phyloP scores from a whole-genome alignment of 495 filamentous ascomycete genomes.

The Bryoglossum gracile region DNA sequence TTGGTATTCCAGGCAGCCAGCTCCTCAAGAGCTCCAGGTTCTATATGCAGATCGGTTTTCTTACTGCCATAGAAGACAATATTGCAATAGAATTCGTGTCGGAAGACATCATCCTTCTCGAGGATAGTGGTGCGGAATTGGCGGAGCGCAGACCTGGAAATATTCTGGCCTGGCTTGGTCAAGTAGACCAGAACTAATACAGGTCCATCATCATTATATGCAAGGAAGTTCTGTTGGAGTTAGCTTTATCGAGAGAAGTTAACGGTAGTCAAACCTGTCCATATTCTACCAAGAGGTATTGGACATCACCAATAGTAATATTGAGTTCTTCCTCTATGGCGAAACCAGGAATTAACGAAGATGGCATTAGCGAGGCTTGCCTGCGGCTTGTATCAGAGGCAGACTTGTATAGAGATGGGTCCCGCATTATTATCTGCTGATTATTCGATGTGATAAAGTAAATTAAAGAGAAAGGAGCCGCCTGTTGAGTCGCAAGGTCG shows the following conservation, averaged over 20 bases:
- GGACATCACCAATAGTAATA: slow-evolving; percentile 8
- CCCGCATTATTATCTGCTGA: no score
- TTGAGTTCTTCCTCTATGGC: slow-evolving; percentile 7
- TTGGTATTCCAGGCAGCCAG: slow-evolving; percentile 2
- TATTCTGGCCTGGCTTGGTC: slow-evolving; percentile 3
- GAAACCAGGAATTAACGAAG: no score
- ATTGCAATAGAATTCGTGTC: slow-evolving; percentile 1
- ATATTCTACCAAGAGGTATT: slow-evolving; percentile 2
- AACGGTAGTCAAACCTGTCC: background rate
- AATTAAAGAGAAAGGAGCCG: no score
- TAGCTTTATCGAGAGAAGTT: background rate
- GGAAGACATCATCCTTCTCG: slow-evolving; percentile 7
- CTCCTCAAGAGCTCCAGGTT: slow-evolving; percentile 3
- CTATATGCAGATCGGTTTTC: background rate
- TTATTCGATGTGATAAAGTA: no score
- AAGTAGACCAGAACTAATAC: background rate
- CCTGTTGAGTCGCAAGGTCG: no score
- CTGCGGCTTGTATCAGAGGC: no score
- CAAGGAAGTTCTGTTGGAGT: slow-evolving; percentile 5
- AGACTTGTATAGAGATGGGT: no score
- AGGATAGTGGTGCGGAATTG: slow-evolving; percentile 3
- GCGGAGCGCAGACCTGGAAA: slow-evolving; percentile 5
- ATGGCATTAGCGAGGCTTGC: no score
- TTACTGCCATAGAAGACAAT: slow-evolving; percentile 7
- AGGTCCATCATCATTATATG: background rate